Percentiles rank a stretch among this genome's conserved stretches.
phyloP scores from a whole-genome alignment of 2,329 filamentous ascomycete genomes.

The Microsporum audouinii region DNA sequence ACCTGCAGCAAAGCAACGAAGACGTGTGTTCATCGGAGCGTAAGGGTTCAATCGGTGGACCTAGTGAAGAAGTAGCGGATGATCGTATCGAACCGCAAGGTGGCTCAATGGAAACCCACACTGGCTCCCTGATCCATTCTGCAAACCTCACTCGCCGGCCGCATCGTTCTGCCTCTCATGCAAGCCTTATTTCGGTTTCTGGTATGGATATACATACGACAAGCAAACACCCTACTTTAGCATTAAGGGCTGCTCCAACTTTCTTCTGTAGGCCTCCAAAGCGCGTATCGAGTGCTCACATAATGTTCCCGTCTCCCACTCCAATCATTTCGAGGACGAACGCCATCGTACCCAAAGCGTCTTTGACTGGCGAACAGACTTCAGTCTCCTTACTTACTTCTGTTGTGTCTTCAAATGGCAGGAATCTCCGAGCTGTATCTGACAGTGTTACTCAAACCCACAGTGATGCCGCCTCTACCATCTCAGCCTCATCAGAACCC shows the following conservation, averaged over 20 bases:
- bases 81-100: background rate
- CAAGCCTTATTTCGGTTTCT: slow-evolving; percentile 76
- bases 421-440: slow-evolving; percentile 18
- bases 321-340: slow-evolving; percentile 30
- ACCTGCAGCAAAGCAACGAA: background rate
- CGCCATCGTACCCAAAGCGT: slow-evolving; percentile 25
- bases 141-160: slow-evolving; percentile 35
- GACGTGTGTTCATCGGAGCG: background rate
- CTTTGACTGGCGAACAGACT: slow-evolving; percentile 15
- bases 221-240: slow-evolving; percentile 50
- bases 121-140: slow-evolving; percentile 8
- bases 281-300: slow-evolving; percentile 36
- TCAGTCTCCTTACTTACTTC: slow-evolving; percentile 29
- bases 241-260: slow-evolving; percentile 40
- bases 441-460: background rate
- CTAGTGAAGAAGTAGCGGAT: background rate
- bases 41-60: background rate
- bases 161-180: slow-evolving; percentile 61
- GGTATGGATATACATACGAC: slow-evolving; percentile 85
- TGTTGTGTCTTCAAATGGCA: slow-evolving; percentile 21
- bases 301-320: slow-evolving; percentile 30
- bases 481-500: slow-evolving; percentile 47
- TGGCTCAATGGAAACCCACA: background rate
- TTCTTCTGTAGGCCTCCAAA: slow-evolving; percentile 28
- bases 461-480: slow-evolving; percentile 12